Percentiles rank a stretch among this genome's conserved stretches.
Evolutionary conservation across 371 early-diverging fungal species (phyloP).

Genomic region (Mortierella sp.): DNA sequence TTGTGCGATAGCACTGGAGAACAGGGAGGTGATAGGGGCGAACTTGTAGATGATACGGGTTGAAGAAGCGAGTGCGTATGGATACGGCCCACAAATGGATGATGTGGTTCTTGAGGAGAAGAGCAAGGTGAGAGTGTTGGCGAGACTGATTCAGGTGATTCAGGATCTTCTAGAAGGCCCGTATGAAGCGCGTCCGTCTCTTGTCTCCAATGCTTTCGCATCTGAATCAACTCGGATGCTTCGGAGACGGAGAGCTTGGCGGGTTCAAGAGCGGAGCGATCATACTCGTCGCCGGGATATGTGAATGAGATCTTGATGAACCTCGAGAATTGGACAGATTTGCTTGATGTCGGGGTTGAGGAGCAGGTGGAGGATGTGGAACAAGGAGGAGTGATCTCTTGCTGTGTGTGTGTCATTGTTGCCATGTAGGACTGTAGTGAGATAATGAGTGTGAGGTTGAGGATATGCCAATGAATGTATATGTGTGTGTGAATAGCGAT

Average conservation of each 20-base stretch:
- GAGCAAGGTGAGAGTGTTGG: slow-evolving; percentile 11
- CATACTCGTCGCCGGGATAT: slow-evolving; percentile 46
- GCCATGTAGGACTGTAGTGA: slow-evolving; percentile 6
- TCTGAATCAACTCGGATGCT: slow-evolving; percentile 35
- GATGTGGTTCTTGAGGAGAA: slow-evolving; percentile 11
- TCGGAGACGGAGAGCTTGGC: slow-evolving; percentile 38
- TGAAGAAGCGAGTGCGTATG: slow-evolving; percentile 32
- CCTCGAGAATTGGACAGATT: slow-evolving; percentile 52
- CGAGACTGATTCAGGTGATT: not conserved
- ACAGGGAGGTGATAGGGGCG: slow-evolving; percentile 37
- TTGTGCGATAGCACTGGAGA: slow-evolving; percentile 48
- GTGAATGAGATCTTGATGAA: slow-evolving; percentile 55
- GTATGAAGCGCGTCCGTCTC: slow-evolving; percentile 16
- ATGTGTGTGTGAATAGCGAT: not conserved
- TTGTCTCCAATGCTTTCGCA: slow-evolving; percentile 38
- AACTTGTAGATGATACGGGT: slow-evolving; percentile 14
- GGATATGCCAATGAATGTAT: not conserved
- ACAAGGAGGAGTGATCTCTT: slow-evolving; percentile 11
- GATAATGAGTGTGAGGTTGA: not conserved
- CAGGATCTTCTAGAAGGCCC: not conserved
- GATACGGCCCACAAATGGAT: slow-evolving; percentile 13
- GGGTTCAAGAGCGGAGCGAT: slow-evolving; percentile 43
- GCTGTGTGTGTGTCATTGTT: slow-evolving; percentile 7
- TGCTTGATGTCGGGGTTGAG: slow-evolving; percentile 12
- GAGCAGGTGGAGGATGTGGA: slow-evolving; percentile 18